phyloP scores from a whole-genome alignment of 768 basidiomycete species.

The Naganishia vishniacii region DNA sequence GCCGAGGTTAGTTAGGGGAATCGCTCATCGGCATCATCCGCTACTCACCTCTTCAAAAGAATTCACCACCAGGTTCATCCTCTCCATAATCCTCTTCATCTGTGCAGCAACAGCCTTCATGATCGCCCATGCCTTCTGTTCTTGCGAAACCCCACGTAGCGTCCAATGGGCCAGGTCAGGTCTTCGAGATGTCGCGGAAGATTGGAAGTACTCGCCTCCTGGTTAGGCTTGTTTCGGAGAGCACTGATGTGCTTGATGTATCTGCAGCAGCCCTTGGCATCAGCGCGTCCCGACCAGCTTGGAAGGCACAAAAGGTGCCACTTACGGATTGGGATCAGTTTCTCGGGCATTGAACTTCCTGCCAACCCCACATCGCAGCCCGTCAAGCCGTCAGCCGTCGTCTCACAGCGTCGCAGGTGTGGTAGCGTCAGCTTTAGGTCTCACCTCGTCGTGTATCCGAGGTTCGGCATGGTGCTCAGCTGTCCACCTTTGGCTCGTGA shows the following conservation, averaged over 20 bases:
- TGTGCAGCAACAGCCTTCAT: conserved; percentile 31
- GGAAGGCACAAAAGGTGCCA: neutral
- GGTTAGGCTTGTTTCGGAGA: conserved; percentile 16
- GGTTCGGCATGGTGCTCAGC: conserved; percentile 11
- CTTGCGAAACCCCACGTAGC: no score
- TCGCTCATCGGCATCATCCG: conserved; percentile 20
- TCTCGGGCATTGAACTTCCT: conserved; percentile 24
- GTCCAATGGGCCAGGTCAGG: no score
- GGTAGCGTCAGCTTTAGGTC: no score
- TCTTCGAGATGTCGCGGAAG: no score
- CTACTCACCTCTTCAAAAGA: conserved; percentile 45
- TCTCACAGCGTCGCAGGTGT: neutral
- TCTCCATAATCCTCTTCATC: conserved; percentile 46
- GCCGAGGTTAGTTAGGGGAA: neutral
- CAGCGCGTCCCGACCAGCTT: neutral
- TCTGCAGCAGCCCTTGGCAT: neutral
- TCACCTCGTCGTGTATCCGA: conserved; percentile 13
- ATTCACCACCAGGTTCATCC: conserved; percentile 42
- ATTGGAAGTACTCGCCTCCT: neutral
- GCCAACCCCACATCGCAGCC: no score
- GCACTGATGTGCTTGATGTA: conserved; percentile 19
- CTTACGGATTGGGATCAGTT: conserved; percentile 24
- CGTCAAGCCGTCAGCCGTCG: neutral
- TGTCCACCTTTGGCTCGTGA: no score
- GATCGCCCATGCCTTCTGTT: conserved; percentile 19